A percentile compares a stretch with the other conserved stretches of the same genome.
These are phyloP conservation scores for Rhizopus arrhizus DNA, from an alignment of 371 early-diverging fungal species.

Conservation along the genomic window DNA sequence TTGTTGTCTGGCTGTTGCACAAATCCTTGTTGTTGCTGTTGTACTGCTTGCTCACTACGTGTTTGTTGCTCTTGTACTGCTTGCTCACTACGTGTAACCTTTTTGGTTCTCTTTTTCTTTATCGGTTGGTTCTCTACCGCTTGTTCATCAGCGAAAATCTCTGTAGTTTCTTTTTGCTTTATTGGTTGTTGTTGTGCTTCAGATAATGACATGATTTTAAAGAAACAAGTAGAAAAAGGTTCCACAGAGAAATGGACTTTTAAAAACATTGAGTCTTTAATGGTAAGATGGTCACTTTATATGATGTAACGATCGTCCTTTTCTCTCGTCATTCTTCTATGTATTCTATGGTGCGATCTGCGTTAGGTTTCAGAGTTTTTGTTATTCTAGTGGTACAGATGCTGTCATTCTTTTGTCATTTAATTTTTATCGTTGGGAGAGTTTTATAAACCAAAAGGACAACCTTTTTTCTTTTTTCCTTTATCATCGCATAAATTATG, in stretches of 20 bases:
- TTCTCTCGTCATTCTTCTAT: background rate
- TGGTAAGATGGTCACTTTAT: background rate
- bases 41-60: background rate
- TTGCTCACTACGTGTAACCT: background rate
- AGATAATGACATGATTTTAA: background rate
- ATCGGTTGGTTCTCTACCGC: too few species aligned
- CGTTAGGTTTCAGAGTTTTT: background rate
- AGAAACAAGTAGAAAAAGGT: background rate
- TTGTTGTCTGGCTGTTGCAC: background rate
- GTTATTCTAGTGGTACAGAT: background rate
- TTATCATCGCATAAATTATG: constrained; percentile 8
- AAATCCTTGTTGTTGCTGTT: constrained; percentile 9
- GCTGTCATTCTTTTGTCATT: constrained; percentile 13
- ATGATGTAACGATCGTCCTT: background rate
- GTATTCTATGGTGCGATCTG: background rate
- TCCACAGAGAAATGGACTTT: background rate
- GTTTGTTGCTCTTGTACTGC: background rate
- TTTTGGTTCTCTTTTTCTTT: background rate
- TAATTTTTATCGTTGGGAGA: background rate
- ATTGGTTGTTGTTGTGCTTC: constrained; percentile 1
- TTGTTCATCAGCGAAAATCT: background rate
- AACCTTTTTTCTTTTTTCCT: constrained; percentile 1
- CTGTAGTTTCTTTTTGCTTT: background rate
- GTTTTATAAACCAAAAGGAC: constrained; percentile 11
- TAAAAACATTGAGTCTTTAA: background rate